Evolutionary conservation across 441 rosid species (phyloP).

Genomic region (Arabidopsis hybrid): DNA sequence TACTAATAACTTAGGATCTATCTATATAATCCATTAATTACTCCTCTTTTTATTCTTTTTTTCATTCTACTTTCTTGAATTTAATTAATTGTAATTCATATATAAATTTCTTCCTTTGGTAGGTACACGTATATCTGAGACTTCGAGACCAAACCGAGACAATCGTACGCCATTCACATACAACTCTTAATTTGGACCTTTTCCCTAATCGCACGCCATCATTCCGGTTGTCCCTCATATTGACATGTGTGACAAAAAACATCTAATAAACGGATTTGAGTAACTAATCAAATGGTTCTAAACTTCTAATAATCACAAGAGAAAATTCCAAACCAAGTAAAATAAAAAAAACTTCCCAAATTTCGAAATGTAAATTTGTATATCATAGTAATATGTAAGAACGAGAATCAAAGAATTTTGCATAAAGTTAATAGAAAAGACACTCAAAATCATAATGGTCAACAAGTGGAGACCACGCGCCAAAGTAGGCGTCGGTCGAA

Average conservation of each 20-base stretch:
- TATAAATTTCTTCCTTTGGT: no score
- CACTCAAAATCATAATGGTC: conserved; percentile 22
- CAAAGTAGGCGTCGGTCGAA: conserved; percentile 42
- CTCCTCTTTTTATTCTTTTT: no score
- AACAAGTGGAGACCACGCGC: conserved; percentile 44
- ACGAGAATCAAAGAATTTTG: conserved; percentile 8
- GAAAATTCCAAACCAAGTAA: background rate
- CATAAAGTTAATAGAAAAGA: conserved; percentile 5
- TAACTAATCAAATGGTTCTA: conserved; percentile 10
- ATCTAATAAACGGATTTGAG: conserved; percentile 3
- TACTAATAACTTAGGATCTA: no score
- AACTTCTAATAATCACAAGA: background rate
- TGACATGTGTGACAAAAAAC: background rate
- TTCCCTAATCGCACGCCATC: no score
- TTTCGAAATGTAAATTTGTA: conserved; percentile 1
- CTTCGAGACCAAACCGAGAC: no score
- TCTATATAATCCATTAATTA: no score
- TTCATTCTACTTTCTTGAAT: no score
- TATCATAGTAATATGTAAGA: background rate
- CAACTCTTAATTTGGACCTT: no score
- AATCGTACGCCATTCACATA: no score
- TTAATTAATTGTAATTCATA: no score
- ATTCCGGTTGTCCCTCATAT: background rate
- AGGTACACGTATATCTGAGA: no score
- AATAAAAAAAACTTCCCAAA: background rate